A percentile compares a stretch with the other conserved stretches of the same genome.
These are phyloP conservation scores for Aspergillus tamarii DNA, from an alignment of 2,329 filamentous ascomycete genomes.

Conservation along the genomic window DNA sequence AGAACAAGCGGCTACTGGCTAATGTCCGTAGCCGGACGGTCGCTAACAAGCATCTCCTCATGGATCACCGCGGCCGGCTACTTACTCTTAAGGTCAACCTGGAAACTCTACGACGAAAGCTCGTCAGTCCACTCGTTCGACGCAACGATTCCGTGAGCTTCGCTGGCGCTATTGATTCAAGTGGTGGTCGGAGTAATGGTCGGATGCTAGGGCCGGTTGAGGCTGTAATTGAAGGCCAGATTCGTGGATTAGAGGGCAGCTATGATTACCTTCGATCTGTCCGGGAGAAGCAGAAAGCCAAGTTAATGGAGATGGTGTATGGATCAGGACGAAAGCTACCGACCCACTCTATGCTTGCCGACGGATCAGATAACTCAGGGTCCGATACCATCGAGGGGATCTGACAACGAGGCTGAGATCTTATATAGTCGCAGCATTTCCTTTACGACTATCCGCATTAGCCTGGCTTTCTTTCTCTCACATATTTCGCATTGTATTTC, in stretches of 20 bases:
- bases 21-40: conserved; percentile 82
- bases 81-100: conserved; percentile 83
- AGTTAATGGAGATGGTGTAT: conserved; percentile 79
- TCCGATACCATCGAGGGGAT: conserved; percentile 20
- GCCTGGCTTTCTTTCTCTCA: background rate
- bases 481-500: conserved; percentile 8
- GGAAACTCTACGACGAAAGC: conserved; percentile 78
- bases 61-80: conserved; percentile 83
- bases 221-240: conserved; percentile 74
- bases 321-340: conserved; percentile 49
- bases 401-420: conserved; percentile 1
- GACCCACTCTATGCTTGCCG: conserved; percentile 28
- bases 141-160: conserved; percentile 59
- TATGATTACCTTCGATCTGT: conserved; percentile 76
- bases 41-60: conserved; percentile 81
- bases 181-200: conserved; percentile 45
- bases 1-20: conserved; percentile 78
- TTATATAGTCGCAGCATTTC: background rate
- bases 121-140: conserved; percentile 81
- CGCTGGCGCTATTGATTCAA: conserved; percentile 32
- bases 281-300: conserved; percentile 77
- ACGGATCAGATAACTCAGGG: conserved; percentile 23
- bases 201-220: conserved; percentile 60
- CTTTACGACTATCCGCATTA: background rate
- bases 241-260: conserved; percentile 77